Evolutionary conservation across 192 early-diverging fungal species (phyloP).

Genomic region (Pilaira anomala): DNA sequence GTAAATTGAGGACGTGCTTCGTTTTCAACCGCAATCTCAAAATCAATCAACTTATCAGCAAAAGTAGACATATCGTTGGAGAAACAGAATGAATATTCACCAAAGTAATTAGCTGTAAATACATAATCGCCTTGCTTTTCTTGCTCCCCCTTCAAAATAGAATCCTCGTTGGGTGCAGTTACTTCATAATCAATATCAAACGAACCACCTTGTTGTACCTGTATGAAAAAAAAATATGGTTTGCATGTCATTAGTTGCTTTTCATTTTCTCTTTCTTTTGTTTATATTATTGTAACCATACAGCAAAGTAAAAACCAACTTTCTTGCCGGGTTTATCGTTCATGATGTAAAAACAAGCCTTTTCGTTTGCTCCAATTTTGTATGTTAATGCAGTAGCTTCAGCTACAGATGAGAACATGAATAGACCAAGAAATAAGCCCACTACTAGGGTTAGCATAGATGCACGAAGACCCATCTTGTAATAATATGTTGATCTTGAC

Average conservation of each 20-base stretch:
- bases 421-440: neutral
- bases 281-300: constrained; percentile 54
- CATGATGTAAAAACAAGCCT: constrained; percentile 86
- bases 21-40: constrained; percentile 92
- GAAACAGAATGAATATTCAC: constrained; percentile 98
- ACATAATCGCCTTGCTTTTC: constrained; percentile 96
- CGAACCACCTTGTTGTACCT: constrained; percentile 95
- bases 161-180: constrained; percentile 64
- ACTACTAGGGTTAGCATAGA: too few relatives aligned
- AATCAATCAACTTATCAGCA: constrained; percentile 92
- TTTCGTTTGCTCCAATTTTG: constrained; percentile 83
- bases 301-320: constrained; percentile 96
- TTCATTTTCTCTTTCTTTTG: neutral
- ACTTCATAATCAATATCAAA: constrained; percentile 97
- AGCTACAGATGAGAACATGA: constrained; percentile 3
- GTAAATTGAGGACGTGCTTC: constrained; percentile 57
- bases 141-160: constrained; percentile 73
- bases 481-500: too few relatives aligned
- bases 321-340: constrained; percentile 83
- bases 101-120: constrained; percentile 78
- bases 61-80: constrained; percentile 92
- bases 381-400: constrained; percentile 72
- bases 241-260: neutral
- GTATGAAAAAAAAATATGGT: neutral
- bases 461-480: too few relatives aligned